Conservation (phyloP, 352 stramenopile genomes). For the Albugo candida region DNA sequence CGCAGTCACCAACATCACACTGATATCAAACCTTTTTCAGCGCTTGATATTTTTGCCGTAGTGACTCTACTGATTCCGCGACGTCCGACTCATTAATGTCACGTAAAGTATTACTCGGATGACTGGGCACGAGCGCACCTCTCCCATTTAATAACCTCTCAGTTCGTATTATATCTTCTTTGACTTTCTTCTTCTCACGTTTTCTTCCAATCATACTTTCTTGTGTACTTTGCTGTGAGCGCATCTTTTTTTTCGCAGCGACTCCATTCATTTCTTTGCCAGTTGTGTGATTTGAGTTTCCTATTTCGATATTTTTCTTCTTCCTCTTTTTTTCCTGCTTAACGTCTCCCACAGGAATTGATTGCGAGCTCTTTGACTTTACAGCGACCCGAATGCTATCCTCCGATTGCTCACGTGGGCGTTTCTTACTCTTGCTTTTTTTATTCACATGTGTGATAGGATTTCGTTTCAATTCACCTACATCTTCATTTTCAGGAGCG, state of each 20-base stretch:
- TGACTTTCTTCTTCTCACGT: conserved; percentile 2
- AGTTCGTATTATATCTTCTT: conserved; percentile 1
- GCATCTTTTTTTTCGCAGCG: neutral
- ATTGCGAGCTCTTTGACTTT: neutral
- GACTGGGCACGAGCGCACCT: neutral
- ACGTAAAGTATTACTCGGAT: neutral
- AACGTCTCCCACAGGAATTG: too few species aligned
- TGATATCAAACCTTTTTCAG: conserved; percentile 18
- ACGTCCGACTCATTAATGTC: neutral
- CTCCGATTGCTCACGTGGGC: neutral
- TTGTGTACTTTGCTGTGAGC: neutral
- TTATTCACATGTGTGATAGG: conserved; percentile 3
- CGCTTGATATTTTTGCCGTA: conserved; percentile 24
- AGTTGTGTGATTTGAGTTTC: neutral
- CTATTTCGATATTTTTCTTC: neutral
- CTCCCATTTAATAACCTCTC: neutral
- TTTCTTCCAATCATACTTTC: conserved; percentile 5
- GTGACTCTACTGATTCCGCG: conserved; percentile 1
- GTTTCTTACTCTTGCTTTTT: conserved; percentile 2
- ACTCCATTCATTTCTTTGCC: conserved; percentile 1
- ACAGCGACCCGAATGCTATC: neutral
- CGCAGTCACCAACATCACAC: neutral
- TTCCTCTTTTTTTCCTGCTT: conserved; percentile 4
- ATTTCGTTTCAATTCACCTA: conserved; percentile 2
- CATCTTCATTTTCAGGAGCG: neutral